Evolutionary conservation across 805 yeast species (phyloP).

Genomic region (Saccharomycopsis olivae): DNA sequence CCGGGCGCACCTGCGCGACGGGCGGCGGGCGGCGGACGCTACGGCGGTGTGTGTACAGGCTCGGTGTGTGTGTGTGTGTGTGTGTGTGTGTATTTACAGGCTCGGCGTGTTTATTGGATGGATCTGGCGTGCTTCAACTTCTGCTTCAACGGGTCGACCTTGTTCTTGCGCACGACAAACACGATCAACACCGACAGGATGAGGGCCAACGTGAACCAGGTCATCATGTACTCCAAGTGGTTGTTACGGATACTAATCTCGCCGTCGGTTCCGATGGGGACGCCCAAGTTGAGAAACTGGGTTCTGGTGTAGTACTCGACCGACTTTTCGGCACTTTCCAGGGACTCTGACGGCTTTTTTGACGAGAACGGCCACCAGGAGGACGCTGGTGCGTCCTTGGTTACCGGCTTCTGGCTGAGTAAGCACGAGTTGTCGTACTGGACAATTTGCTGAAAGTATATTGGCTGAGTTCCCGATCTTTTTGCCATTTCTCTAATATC

Average conservation of each 20-base stretch:
- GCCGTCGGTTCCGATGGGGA: constrained; percentile 82
- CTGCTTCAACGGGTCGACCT: constrained; percentile 32
- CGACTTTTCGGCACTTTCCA: background rate
- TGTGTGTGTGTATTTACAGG: too few species aligned
- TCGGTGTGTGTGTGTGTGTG: too few species aligned
- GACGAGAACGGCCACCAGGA: constrained; percentile 1
- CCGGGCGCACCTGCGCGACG: too few species aligned
- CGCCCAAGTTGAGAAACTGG: constrained; percentile 70
- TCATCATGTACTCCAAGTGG: constrained; percentile 82
- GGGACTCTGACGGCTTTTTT: too few species aligned
- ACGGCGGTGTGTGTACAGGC: too few species aligned
- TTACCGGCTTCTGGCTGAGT: too few species aligned
- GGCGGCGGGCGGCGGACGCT: too few species aligned
- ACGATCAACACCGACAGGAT: constrained; percentile 60
- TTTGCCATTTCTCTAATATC: constrained; percentile 76
- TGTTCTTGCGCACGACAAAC: constrained; percentile 36
- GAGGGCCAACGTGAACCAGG: constrained; percentile 87
- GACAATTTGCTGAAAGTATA: constrained; percentile 68
- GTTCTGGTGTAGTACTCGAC: constrained; percentile 35
- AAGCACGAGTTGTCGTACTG: too few species aligned
- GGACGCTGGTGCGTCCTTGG: too few species aligned
- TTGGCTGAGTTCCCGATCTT: constrained; percentile 54
- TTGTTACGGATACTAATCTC: constrained; percentile 75
- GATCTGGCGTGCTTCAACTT: constrained; percentile 40
- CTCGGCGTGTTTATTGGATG: constrained; percentile 2